Percentiles rank a stretch among this genome's conserved stretches.
phyloP scores from a whole-genome alignment of 1,284 basidiomycete genomes.

The Ustilago loliicola region DNA sequence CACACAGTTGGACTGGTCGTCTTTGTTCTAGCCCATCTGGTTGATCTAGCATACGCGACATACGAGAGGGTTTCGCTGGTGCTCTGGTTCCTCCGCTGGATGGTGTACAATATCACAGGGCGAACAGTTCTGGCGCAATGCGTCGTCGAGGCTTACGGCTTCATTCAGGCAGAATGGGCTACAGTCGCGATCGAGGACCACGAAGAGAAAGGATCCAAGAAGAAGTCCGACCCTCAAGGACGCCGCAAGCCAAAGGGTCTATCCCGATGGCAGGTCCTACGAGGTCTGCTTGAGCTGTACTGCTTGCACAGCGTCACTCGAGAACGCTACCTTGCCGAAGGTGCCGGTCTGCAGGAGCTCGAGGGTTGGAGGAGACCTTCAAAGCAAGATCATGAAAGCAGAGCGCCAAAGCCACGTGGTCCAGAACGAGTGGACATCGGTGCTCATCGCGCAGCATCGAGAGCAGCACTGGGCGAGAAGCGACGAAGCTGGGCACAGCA shows the following conservation, averaged over 20 bases:
- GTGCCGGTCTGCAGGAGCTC: constrained; percentile 58
- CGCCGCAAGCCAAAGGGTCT: constrained; percentile 54
- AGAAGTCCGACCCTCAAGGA: constrained; percentile 10
- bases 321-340: constrained; percentile 58
- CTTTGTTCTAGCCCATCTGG: constrained; percentile 63
- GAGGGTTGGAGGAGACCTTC: constrained; percentile 40
- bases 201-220: constrained; percentile 55
- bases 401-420: not conserved
- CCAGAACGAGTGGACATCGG: constrained; percentile 49
- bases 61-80: constrained; percentile 46
- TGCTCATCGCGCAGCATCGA: constrained; percentile 42
- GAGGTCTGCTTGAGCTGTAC: constrained; percentile 63
- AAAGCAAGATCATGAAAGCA: constrained; percentile 3
- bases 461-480: constrained; percentile 31
- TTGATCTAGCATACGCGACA: constrained; percentile 55
- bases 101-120: constrained; percentile 62
- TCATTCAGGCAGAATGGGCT: constrained; percentile 67
- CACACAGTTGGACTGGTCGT: constrained; percentile 56
- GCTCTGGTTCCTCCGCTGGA: constrained; percentile 67
- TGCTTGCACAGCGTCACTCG: constrained; percentile 66
- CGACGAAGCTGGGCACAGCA: constrained; percentile 16
- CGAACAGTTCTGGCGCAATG: constrained; percentile 65
- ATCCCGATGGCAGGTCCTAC: constrained; percentile 60
- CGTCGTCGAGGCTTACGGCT: constrained; percentile 58
- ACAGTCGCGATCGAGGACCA: constrained; percentile 66